Conservation (phyloP, 1,284 basidiomycete genomes). For the Sanghuangporus weigelae region DNA sequence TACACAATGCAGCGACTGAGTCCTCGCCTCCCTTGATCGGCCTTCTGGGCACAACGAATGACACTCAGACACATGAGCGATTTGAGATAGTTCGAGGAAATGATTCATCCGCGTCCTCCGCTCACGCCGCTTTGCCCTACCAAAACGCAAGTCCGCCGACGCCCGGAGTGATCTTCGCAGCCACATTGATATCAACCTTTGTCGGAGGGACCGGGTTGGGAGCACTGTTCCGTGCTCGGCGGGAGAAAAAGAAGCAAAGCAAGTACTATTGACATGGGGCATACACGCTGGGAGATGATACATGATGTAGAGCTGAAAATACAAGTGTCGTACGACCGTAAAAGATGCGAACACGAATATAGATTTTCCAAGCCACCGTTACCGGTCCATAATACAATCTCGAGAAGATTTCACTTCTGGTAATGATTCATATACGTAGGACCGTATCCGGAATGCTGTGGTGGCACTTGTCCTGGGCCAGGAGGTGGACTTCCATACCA, state of each 20-base stretch:
- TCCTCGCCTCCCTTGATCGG: conserved; percentile 41
- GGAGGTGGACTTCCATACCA: neutral
- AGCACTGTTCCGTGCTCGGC: conserved; percentile 11
- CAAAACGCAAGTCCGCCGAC: neutral
- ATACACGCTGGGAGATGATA: conserved; percentile 2
- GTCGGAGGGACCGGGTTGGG: conserved; percentile 8
- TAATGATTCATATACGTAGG: conserved; percentile 14
- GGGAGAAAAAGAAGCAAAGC: conserved; percentile 11
- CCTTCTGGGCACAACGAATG: conserved; percentile 42
- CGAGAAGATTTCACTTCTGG: conserved; percentile 1
- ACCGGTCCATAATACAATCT: neutral
- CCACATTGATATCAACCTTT: conserved; percentile 6
- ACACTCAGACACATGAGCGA: conserved; percentile 30
- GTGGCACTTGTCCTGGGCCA: conserved; percentile 4
- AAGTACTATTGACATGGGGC: neutral
- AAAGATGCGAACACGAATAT: neutral
- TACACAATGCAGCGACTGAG: conserved; percentile 41
- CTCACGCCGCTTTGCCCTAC: conserved; percentile 16
- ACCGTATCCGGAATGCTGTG: conserved; percentile 6
- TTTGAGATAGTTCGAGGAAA: conserved; percentile 41
- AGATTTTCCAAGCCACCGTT: neutral
- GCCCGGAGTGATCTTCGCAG: conserved; percentile 1
- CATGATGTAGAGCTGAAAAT: neutral
- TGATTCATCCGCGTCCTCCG: conserved; percentile 30
- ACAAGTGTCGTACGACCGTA: neutral